Evolutionary conservation across 2,329 filamentous ascomycete genomes (phyloP).

Genomic region (Xylaria sp.): DNA sequence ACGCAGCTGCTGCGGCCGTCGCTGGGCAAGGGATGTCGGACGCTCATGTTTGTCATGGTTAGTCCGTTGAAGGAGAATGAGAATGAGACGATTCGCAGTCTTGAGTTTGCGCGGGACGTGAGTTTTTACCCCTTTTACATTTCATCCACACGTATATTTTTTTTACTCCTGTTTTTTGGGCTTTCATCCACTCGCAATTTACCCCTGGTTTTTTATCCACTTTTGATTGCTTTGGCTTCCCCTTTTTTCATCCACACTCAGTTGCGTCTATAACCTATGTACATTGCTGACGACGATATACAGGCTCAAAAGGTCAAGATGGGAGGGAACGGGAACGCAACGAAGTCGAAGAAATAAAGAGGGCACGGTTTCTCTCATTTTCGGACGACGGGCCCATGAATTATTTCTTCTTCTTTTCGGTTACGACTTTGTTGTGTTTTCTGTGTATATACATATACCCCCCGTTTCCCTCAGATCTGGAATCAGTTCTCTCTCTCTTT

Average conservation of each 20-base stretch:
- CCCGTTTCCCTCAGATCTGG: too few relatives aligned
- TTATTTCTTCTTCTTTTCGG: background rate
- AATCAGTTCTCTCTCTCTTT: too few relatives aligned
- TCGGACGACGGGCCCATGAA: too few relatives aligned
- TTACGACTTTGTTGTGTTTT: background rate
- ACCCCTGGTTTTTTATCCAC: too few relatives aligned
- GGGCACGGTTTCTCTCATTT: too few relatives aligned
- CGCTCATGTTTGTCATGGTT: conserved; percentile 99
- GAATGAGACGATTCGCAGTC: conserved; percentile 86
- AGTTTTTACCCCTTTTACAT: conserved; percentile 21
- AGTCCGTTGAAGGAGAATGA: conserved; percentile 86
- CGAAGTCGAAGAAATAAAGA: conserved; percentile 8
- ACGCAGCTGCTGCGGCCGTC: conserved; percentile 95
- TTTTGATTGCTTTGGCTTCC: too few relatives aligned
- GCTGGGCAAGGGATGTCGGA: conserved; percentile 91
- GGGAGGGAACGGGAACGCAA: conserved; percentile 26
- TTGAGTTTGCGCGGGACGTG: conserved; percentile 94
- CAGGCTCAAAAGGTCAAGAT: conserved; percentile 32
- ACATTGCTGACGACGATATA: background rate
- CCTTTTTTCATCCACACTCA: too few relatives aligned
- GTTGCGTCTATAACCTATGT: too few relatives aligned
- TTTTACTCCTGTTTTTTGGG: background rate
- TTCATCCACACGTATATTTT: background rate
- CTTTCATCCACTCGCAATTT: background rate
- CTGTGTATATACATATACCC: background rate